Evolutionary conservation across 805 yeast genomes (phyloP).

Genomic region (Wickerhamomyces bisporus): DNA sequence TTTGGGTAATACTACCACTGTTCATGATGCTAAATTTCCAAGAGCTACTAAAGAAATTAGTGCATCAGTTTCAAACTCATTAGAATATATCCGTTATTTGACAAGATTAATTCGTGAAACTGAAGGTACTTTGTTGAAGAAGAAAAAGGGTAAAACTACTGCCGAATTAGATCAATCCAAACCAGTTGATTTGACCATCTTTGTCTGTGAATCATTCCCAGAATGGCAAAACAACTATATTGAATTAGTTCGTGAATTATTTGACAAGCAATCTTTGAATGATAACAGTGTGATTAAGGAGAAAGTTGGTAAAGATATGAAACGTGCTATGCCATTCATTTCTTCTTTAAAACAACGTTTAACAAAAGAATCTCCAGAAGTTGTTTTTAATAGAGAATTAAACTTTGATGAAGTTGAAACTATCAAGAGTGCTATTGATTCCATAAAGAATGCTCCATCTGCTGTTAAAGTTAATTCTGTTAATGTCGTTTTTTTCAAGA

Average conservation of each 20-base stretch:
- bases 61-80: constrained; percentile 54
- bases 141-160: constrained; percentile 73
- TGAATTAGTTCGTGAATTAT: constrained; percentile 72
- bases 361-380: constrained; percentile 58
- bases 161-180: constrained; percentile 68
- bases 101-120: constrained; percentile 88
- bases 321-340: constrained; percentile 97
- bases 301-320: constrained; percentile 81
- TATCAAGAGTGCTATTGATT: constrained; percentile 49
- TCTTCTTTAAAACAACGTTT: constrained; percentile 80
- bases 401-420: constrained; percentile 73
- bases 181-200: constrained; percentile 71
- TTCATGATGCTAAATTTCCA: constrained; percentile 80
- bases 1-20: constrained; percentile 57
- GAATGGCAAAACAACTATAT: constrained; percentile 86
- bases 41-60: constrained; percentile 64
- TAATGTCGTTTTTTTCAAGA: constrained; percentile 56
- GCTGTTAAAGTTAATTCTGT: constrained; percentile 49
- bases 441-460: constrained; percentile 62
- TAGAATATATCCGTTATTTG: constrained; percentile 73
- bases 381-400: constrained; percentile 86
- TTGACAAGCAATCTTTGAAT: constrained; percentile 55
- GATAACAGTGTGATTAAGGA: constrained; percentile 62
- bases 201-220: constrained; percentile 78
- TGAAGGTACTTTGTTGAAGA: constrained; percentile 79